Evolutionary conservation across 2,329 filamentous ascomycete species (phyloP), one percentile per base, ranked within the genome.

Genomic region (Chaetomium sp.): DNA sequence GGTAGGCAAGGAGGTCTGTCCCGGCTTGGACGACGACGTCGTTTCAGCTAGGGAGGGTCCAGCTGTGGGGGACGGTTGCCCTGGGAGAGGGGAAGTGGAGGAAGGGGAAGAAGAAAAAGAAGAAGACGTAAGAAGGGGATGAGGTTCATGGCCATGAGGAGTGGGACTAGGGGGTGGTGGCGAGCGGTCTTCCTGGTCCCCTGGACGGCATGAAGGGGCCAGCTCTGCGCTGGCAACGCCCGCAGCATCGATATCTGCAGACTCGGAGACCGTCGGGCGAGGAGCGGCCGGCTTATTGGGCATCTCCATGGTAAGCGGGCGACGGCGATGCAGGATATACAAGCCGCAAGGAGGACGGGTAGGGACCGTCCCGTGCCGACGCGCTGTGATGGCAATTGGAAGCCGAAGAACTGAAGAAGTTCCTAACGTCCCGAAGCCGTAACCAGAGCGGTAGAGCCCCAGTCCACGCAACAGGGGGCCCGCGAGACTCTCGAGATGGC

Each of bases 1-100:
- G 62, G 76, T 73, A 36, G 77, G 73, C n/a, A 77, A 67, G 19
- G 75, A 70, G 46, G 70, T 69, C 60, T 55, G 65, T 60, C 59
- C 64, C 27, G 58, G 52, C 53, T 59, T 64, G 57, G 57, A 65
- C 49, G 54, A 27, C 19, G 19, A 27, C 19, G 19, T 27, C 19
- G 19, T 57, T n/a, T 56, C 58, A 36, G 46, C 57, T 33, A 50
- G 50, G 47, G 27, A 12, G 12, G 51, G 27, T 1, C 37, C 54
- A 27, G 54, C 49, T 53, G 62, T 49, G 59, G 66, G 58, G 52
- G 55, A 54, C 12, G 61, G 65, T 27, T 27, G 19, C 19, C 19
- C 19, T 27, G 19, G 19, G 19, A 27, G 19, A 27, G 19, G 19
- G 19, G 19, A 27, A 27, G 19, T 27, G 19, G 19, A 27, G 19